phyloP scores from a whole-genome alignment of 2,329 filamentous ascomycete species.

The Colletotrichum lentis region DNA sequence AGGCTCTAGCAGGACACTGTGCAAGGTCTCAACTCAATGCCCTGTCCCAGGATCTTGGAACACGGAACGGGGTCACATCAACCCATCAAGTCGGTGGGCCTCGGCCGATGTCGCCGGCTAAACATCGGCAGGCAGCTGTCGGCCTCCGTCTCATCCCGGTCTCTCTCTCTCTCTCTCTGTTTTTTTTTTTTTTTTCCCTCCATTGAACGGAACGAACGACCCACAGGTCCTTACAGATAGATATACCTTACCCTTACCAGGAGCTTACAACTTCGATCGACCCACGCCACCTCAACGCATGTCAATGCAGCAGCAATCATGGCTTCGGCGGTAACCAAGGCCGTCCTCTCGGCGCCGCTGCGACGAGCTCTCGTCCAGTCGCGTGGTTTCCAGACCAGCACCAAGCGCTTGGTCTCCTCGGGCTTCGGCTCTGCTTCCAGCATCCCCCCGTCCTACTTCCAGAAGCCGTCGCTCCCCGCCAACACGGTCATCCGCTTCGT shows the following conservation, averaged over 20 bases:
- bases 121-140: constrained; percentile 29
- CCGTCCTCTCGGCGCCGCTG: constrained; percentile 37
- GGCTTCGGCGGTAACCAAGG: constrained; percentile 39
- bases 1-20: no score
- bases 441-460: constrained; percentile 79
- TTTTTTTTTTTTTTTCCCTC: background rate
- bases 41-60: background rate
- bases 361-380: constrained; percentile 36
- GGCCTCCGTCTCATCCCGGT: constrained; percentile 25
- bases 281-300: constrained; percentile 19
- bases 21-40: background rate
- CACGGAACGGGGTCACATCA: constrained; percentile 8
- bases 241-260: background rate
- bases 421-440: constrained; percentile 48
- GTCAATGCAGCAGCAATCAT: constrained; percentile 39
- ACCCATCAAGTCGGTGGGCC: constrained; percentile 18
- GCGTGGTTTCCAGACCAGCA: constrained; percentile 35
- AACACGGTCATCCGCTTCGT: constrained; percentile 97
- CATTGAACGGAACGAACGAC: constrained; percentile 14
- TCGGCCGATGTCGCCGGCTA: constrained; percentile 31
- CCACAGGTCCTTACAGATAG: constrained; percentile 6
- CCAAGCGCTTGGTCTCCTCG: constrained; percentile 30
- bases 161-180: no score
- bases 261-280: constrained; percentile 25
- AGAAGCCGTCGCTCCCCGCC: constrained; percentile 76